These are phyloP conservation scores for Potentilla sterilis DNA, from an alignment of 306 rosid genomes.

Conservation along the genomic window DNA sequence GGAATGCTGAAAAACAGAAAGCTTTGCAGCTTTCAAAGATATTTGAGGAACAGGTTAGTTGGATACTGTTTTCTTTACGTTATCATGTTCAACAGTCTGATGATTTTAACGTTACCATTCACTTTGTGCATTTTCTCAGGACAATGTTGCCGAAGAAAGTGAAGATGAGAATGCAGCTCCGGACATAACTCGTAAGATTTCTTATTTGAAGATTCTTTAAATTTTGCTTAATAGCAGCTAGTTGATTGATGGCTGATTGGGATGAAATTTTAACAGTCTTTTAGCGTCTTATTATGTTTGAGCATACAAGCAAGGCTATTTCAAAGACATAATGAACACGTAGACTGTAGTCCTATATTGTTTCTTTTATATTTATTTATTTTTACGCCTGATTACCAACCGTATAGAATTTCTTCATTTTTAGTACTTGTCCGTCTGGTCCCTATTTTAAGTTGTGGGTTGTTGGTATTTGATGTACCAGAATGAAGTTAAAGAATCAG, in stretches of 20 bases:
- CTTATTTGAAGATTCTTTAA: constrained; percentile 4
- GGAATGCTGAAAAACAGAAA: constrained; percentile 56
- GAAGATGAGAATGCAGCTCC: constrained; percentile 64
- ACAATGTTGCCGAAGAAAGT: constrained; percentile 72
- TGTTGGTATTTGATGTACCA: neutral
- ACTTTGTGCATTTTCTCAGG: constrained; percentile 48
- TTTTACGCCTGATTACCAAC: neutral
- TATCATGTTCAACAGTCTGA: constrained; percentile 10
- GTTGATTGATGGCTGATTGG: neutral
- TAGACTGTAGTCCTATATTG: neutral
- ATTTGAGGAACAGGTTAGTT: constrained; percentile 87
- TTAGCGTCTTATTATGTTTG: constrained; percentile 1
- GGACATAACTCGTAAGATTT: constrained; percentile 43
- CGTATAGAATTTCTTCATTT: neutral
- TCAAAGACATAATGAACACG: neutral
- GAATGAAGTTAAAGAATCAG: neutral
- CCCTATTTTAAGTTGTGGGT: neutral
- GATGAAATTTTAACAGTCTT: neutral
- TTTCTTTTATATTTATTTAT: neutral
- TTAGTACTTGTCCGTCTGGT: neutral
- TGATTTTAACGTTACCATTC: constrained; percentile 17
- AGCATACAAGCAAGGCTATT: neutral
- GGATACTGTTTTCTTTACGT: constrained; percentile 3
- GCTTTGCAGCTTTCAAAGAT: constrained; percentile 76
- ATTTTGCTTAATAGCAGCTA: neutral